Base-by-base conservation (phyloP, 345 rosid genomes). In the Eucalyptus sideroxylon region DNA sequence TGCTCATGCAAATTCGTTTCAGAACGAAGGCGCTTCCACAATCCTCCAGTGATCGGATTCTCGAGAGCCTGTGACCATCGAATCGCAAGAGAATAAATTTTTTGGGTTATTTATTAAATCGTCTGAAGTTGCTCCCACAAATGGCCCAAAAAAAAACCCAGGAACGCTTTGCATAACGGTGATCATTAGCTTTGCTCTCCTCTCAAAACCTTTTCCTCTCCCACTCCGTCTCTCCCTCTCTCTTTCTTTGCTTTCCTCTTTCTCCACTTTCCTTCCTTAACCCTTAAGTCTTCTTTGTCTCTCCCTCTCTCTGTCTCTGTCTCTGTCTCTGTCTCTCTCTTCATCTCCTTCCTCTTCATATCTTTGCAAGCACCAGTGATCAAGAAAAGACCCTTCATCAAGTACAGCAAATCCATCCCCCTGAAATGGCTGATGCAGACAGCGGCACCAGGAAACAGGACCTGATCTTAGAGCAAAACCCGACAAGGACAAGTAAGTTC, bases 381-480 rank as follows among this genome's bases (percentile, higher is more conserved):
- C 45, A 30, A 19, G 56, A 23, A 24, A 40, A 21, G 85, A 65
- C 77, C 31, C 40, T 15, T n/a, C 77, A 16, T 15, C 77, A 3
- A 31, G 77, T 16, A n/a, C 77, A n/a, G 77, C 77, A 65, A 65
- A 34, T 53, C n/a, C 51, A 67, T 50, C 44, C 90, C 49, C 91
- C 93, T 87, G 88, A 91, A 94, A 98, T 98, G 99, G 99, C 93
- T 88, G 97, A 97, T 81, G 31, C 92, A 90, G 90, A 88, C 47
- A 37, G 47, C 24, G 11, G 83, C 86, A 30, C 87, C 88, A 65
- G 87, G 91, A 87, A 90, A 55, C 83, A 90, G 47, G 90, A 85
- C 37, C 89, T 45, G 87, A 17, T 87, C 62, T 88, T 88, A 50
- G 88, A 91, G 9, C 91, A 92, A 88, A 93, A 89, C 87, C 93